Evolutionary conservation across 1,284 basidiomycete species (phyloP), one percentile per base, ranked within the genome.

Genomic region (Sporisorium scitamineum): DNA sequence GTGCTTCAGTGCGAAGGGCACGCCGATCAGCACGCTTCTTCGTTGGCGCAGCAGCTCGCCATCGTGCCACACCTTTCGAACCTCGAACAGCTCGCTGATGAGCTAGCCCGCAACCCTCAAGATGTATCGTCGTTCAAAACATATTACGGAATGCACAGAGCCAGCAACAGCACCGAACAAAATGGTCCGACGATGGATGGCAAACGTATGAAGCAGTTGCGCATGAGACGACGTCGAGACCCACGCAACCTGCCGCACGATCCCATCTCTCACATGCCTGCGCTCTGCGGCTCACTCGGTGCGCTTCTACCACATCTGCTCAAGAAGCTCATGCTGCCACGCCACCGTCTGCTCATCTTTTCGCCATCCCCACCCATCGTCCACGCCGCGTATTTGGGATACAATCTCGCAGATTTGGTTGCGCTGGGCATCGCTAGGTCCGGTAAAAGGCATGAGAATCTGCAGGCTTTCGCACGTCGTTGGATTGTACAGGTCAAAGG

Each of bases 301-400:
- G 76, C 80, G 5, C 64, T 81, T 13, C 67, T 82, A 3, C 80
- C 80, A 3, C 60, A 68, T 14, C 54, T 82, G 8, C 70, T 82
- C 54, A 81, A 81, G 55, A 58, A 60, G 16, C 68, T 81, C 20
- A 68, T 81, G 60, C 48, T 76, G 5, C 67, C 73, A 11, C 59
- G 58, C n/a, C 68, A 73, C 26, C 64, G 79, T 3, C 55, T 81
- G 31, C 70, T 81, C 56, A 80, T 81, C 64, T 80, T 68, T 39
- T 74, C 74, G 0, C 70, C 80, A 2, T 54, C 64, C 1, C 66
- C 69, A 16, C 79, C 80, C 2, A 45, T 77, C 14, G 61, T 69
- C 11, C 57, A 70, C 39, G 71, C 78, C 5, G 75, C 75, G 5
- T 41, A 58, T 11, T 34, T 81, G 42, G 78, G 74, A 5, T 79